Evolutionary conservation across 129 eudicot species (phyloP).

Genomic region (Deinandra increscens): DNA sequence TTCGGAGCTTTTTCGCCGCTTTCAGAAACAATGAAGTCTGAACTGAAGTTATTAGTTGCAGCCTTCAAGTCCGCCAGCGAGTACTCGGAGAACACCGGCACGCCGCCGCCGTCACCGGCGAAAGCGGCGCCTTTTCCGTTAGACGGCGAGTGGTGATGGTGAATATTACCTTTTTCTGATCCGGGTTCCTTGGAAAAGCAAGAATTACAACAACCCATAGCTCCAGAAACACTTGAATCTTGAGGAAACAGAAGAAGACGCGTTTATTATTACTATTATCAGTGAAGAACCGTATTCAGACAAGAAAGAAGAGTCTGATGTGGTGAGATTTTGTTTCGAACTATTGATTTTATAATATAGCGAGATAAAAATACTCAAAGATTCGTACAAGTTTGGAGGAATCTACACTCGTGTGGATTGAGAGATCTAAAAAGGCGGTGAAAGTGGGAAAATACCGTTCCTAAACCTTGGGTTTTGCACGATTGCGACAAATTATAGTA

Average conservation of each 20-base stretch:
- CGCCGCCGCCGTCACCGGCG: conserved; percentile 47
- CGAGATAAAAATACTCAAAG: neutral
- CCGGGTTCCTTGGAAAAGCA: conserved; percentile 30
- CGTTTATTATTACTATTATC: neutral
- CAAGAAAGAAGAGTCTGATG: neutral
- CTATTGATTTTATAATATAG: neutral
- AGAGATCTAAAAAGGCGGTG: conserved; percentile 29
- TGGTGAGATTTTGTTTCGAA: neutral
- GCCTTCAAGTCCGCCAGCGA: conserved; percentile 67
- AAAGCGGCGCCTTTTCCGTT: conserved; percentile 49
- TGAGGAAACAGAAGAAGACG: neutral
- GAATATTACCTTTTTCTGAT: conserved; percentile 28
- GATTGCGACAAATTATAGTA: neutral
- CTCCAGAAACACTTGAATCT: conserved; percentile 34
- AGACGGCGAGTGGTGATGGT: conserved; percentile 37
- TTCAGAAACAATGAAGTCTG: conserved; percentile 77
- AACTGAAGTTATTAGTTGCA: conserved; percentile 75
- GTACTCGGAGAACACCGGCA: conserved; percentile 62
- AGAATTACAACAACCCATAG: conserved; percentile 63
- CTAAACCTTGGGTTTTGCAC: neutral
- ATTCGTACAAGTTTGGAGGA: conserved; percentile 21
- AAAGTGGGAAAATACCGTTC: conserved; percentile 4
- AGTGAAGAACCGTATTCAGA: conserved; percentile 30
- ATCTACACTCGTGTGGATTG: conserved; percentile 33
- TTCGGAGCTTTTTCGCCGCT: conserved; percentile 96